A percentile compares a stretch with the other conserved stretches of the same genome.
These are phyloP conservation scores for Lentinula boryana DNA, from an alignment of 768 basidiomycete genomes.

Conservation along the genomic window DNA sequence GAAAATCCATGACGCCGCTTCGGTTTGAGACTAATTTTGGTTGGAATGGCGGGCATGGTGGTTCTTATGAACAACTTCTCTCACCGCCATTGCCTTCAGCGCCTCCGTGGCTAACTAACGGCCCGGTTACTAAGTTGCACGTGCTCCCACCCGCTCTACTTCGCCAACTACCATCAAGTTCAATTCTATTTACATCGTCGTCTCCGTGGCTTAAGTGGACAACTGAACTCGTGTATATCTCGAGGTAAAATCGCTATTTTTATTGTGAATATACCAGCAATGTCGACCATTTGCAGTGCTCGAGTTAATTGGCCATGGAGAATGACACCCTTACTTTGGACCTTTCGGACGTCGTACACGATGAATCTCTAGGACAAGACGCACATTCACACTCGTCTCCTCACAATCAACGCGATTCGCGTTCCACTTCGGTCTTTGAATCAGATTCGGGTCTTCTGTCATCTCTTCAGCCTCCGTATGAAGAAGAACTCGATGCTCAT, in stretches of 20 bases:
- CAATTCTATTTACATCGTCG: neutral
- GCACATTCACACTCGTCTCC: conserved; percentile 24
- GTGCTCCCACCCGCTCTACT: neutral
- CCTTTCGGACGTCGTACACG: conserved; percentile 82
- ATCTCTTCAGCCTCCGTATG: conserved; percentile 23
- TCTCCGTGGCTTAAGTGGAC: neutral
- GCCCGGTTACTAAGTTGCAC: neutral
- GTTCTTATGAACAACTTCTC: neutral
- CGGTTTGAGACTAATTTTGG: conserved; percentile 60
- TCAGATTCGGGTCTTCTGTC: conserved; percentile 29
- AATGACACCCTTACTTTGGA: conserved; percentile 63
- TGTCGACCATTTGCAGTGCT: neutral
- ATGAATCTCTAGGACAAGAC: conserved; percentile 65
- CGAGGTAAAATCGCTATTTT: neutral
- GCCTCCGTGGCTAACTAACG: neutral
- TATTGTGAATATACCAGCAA: neutral
- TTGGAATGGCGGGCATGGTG: conserved; percentile 31
- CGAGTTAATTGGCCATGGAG: conserved; percentile 35
- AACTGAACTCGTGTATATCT: neutral
- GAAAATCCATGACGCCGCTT: conserved; percentile 76
- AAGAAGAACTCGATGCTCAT: conserved; percentile 30
- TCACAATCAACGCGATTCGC: conserved; percentile 23
- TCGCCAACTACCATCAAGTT: neutral
- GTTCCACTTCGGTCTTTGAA: conserved; percentile 19
- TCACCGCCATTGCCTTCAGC: neutral